Evolutionary conservation across 768 basidiomycete genomes (phyloP), one percentile per base, ranked within the genome.

Genomic region (Podaxis mareebaensis): DNA sequence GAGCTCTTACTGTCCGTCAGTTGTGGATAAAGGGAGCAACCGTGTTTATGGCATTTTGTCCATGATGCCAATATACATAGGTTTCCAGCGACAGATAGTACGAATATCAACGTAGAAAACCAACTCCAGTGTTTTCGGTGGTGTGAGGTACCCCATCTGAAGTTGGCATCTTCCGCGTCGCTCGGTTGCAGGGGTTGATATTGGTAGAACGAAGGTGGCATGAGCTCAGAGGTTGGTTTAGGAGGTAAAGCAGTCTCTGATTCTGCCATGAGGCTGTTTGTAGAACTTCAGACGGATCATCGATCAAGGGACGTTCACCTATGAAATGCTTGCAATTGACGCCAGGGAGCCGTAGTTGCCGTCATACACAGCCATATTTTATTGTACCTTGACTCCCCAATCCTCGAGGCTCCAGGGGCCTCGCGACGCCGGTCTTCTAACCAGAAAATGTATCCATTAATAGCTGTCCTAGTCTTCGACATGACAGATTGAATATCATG

Each of bases 1-100:
- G 10, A 10, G 33, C 13, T 10, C 59, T 60, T 26, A 52, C 59
- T 60, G 13, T 60, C 13, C 39, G 59, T 60, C 20, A 60, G 13
- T 26, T 52, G 49, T 40, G 36, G 49, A 40, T 39, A 53, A 24
- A 26, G 24, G 20, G 59, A 60, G 38, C 49, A 60, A n/a, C 51
- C 59, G 24, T 52, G 49, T 28, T 40, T 28, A 1, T 20, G 38
- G 15, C 48, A 52, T 52, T 26, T 36, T 17, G 28, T 4, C 59
- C 59, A 60, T 2, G 39, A 39, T 52, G 22, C 51, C 36, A 53
- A 4, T 15, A 24, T 22, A n/a, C 22, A 38, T 13, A 39, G 8
- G 38, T 60, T 60, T 36, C 20, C n/a, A 12, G 24, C 49, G 13
- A 53, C 22, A 0, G 59, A 60, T 24, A 26, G 7, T 2, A 26